Percentiles rank a stretch among this genome's conserved stretches.
phyloP scores from a whole-genome alignment of 768 basidiomycete genomes.

The Kockovaella imperatae region DNA sequence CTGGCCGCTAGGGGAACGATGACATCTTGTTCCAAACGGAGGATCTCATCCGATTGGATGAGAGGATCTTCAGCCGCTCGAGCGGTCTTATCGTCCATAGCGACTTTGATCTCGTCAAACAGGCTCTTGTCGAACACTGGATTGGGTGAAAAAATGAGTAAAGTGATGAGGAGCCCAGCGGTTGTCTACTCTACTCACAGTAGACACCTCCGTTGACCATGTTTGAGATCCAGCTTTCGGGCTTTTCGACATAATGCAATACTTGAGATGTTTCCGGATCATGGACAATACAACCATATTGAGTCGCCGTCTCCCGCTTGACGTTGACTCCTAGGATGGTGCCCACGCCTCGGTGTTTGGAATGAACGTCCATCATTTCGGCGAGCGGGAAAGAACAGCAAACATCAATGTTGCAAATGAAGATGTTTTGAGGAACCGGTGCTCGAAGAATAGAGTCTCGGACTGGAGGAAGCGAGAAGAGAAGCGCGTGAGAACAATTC shows the following conservation, averaged over 20 bases:
- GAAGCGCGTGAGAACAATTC: not conserved
- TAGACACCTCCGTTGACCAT: conserved; percentile 48
- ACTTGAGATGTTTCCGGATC: conserved; percentile 43
- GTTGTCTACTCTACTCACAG: conserved; percentile 20
- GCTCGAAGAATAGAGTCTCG: conserved; percentile 45
- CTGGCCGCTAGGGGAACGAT: conserved; percentile 46
- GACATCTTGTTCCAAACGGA: conserved; percentile 49
- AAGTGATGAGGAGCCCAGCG: not conserved
- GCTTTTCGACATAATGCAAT: conserved; percentile 49
- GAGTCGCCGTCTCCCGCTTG: conserved; percentile 44
- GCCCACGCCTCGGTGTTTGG: conserved; percentile 47
- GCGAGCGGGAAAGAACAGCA: conserved; percentile 46
- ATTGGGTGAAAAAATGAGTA: not conserved
- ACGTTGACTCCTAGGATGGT: conserved; percentile 48
- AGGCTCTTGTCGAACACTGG: conserved; percentile 46
- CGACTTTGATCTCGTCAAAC: conserved; percentile 47
- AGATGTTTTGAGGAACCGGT: conserved; percentile 46
- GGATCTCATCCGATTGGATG: conserved; percentile 45
- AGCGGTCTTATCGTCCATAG: conserved; percentile 47
- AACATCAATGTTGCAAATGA: conserved; percentile 49
- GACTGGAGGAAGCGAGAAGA: conserved; percentile 34
- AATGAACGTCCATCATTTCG: conserved; percentile 45
- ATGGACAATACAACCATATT: conserved; percentile 48
- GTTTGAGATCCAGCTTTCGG: conserved; percentile 47
- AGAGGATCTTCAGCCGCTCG: conserved; percentile 43